Percentiles rank a stretch among this genome's conserved stretches.
Evolutionary conservation across 2,329 filamentous ascomycete species (phyloP).

Genomic region (Fusarium veterinarium): DNA sequence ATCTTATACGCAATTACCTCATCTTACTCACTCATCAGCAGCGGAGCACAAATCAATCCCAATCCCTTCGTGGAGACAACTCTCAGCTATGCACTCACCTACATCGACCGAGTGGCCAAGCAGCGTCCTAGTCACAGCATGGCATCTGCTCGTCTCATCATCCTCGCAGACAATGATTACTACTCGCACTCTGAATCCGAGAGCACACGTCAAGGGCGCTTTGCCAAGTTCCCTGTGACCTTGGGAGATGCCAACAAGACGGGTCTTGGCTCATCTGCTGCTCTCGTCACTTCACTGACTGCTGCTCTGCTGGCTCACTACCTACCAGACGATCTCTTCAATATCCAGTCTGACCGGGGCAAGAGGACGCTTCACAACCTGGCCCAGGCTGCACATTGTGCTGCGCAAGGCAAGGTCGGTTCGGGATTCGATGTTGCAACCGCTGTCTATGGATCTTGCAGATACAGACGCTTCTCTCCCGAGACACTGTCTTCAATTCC

Average conservation of each 20-base stretch:
- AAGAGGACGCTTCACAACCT: constrained; percentile 85
- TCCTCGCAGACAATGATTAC: constrained; percentile 96
- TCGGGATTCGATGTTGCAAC: constrained; percentile 95
- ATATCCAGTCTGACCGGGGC: constrained; percentile 65
- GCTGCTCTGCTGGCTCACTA: constrained; percentile 82
- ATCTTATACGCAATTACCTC: not conserved
- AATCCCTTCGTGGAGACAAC: constrained; percentile 96
- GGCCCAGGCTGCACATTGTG: constrained; percentile 92
- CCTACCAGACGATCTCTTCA: constrained; percentile 67
- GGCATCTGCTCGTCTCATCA: constrained; percentile 78
- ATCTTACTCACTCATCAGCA: constrained; percentile 45
- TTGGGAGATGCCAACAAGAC: constrained; percentile 91
- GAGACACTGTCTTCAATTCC: constrained; percentile 74
- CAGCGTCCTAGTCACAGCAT: constrained; percentile 62
- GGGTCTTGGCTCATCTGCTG: constrained; percentile 92
- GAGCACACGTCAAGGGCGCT: constrained; percentile 60
- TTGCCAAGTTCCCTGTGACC: constrained; percentile 81
- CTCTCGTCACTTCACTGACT: constrained; percentile 88
- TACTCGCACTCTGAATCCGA: constrained; percentile 73
- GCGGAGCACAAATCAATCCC: constrained; percentile 57
- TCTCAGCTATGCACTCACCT: constrained; percentile 86
- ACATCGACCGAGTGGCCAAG: constrained; percentile 66
- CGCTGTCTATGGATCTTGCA: constrained; percentile 90
- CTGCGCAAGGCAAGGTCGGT: constrained; percentile 95
- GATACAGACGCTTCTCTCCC: constrained; percentile 94